Base-by-base conservation (phyloP, 1,284 basidiomycete species). In the Rhodotorula sp. region DNA sequence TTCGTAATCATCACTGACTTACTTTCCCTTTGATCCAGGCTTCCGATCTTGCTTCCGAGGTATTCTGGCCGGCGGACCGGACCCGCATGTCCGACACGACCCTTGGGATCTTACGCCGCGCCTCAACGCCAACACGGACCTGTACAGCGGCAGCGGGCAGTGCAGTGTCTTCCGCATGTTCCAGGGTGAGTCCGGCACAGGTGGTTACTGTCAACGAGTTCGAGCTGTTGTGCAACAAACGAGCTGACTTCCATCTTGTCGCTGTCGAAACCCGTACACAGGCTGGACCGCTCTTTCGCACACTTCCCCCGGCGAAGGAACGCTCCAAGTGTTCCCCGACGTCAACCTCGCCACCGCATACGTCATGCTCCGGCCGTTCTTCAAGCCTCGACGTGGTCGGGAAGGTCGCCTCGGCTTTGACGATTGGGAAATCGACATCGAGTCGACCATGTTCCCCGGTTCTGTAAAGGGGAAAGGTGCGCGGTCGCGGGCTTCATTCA, bases 81-180 rank as follows among this genome's bases (percentile, higher is more conserved):
- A 56, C 10, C 26, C 29, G 51, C 76, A 87, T 73, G 20, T 33
- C 8, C 60, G 60, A 3, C 66, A 62, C 60, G 86, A 91, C 77
- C 82, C 87, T 3, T 89, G 84, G 71, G 85, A 88, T 68, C 83
- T 83, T 1, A 80, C 81, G 0, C 83, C 83, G 30, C 80, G 88
- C 29, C 77, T 88, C 18, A 76, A 83, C n/a, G 86, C 86, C 10
- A 84, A 79, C 45, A 84, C 84, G 73, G 86, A 87, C 77, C 72
- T 89, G 69, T 88, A 88, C 77, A 77, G 85, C 17, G 71, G 80
- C 82, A 15, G 70, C 0, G 87, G 60, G 1, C 72, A 88, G 78
- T 91, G 90, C 76, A 86, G 87, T 1, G 86, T 91, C 42, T 88
- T 91, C 80, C 84, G 90, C n/a, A 87, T 88, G 0, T 88, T 88